Percentiles rank a stretch among this genome's conserved stretches.
These are phyloP conservation scores for Metschnikowia reukaufii DNA, from an alignment of 805 yeast genomes.

Conservation along the genomic window DNA sequence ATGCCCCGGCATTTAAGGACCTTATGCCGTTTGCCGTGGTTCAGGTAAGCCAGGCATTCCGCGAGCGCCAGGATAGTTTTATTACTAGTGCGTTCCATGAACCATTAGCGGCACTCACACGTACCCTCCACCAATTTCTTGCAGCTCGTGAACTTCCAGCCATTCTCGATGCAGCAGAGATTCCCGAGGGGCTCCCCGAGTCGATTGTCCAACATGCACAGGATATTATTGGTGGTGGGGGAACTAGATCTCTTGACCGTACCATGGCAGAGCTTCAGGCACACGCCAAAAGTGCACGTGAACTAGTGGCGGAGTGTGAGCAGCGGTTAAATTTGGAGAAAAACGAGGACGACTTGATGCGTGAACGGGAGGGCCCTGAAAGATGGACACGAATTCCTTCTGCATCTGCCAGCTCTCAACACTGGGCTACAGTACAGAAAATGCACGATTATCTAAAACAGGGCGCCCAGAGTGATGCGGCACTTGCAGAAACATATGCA, in stretches of 20 bases:
- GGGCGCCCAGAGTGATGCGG: conserved; percentile 62
- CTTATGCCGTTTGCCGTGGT: conserved; percentile 62
- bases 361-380: conserved; percentile 50
- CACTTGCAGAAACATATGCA: conserved; percentile 46
- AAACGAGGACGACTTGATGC: conserved; percentile 53
- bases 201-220: conserved; percentile 56
- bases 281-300: conserved; percentile 41
- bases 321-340: conserved; percentile 50
- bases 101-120: conserved; percentile 51
- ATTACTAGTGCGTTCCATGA: conserved; percentile 43
- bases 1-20: conserved; percentile 4
- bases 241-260: conserved; percentile 42
- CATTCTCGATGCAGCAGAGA: conserved; percentile 58
- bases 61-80: conserved; percentile 61
- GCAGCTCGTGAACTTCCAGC: conserved; percentile 58
- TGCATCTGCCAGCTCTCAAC: conserved; percentile 40
- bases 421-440: conserved; percentile 41
- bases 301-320: conserved; percentile 46
- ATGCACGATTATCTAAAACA: conserved; percentile 51
- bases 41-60: conserved; percentile 64
- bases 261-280: conserved; percentile 47
- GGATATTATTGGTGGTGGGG: conserved; percentile 54
- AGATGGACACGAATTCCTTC: conserved; percentile 57
- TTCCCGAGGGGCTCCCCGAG: conserved; percentile 58
- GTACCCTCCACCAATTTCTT: conserved; percentile 44